Evolutionary conservation across 2,329 filamentous ascomycete species (phyloP).

Genomic region (Sporothrix inflata): DNA sequence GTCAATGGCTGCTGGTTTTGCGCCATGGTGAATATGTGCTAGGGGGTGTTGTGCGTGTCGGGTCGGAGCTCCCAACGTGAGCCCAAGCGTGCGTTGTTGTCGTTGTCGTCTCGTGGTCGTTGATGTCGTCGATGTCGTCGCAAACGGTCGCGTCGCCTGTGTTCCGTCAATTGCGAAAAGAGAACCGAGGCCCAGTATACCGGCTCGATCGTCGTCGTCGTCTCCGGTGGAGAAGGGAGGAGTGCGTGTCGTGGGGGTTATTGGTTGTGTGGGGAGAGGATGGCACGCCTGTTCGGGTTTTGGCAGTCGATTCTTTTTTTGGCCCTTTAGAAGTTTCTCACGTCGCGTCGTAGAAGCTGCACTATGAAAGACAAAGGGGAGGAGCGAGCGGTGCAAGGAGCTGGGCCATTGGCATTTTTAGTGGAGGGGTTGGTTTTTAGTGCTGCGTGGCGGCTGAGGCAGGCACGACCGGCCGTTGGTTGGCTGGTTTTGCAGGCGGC

Average conservation of each 20-base stretch:
- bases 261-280: too few species aligned
- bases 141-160: conserved; percentile 16
- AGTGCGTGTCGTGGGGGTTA: not conserved
- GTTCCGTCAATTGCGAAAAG: conserved; percentile 3
- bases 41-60: not conserved
- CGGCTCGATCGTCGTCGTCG: not conserved
- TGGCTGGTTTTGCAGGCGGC: not conserved
- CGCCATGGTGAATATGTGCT: conserved; percentile 49
- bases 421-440: conserved; percentile 31
- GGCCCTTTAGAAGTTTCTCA: conserved; percentile 25
- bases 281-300: not conserved
- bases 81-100: not conserved
- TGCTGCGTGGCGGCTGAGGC: conserved; percentile 5
- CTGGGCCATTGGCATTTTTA: conserved; percentile 22
- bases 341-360: conserved; percentile 10
- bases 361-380: not conserved
- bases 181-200: not conserved
- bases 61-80: conserved; percentile 3
- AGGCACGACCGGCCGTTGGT: conserved; percentile 11
- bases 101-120: not conserved
- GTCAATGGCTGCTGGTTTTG: conserved; percentile 55
- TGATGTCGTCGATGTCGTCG: conserved; percentile 6
- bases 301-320: not conserved
- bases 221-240: not conserved
- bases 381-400: not conserved